These are phyloP conservation scores for Cantharellus cinnabarinus DNA, from an alignment of 768 basidiomycete species.

Conservation along the genomic window DNA sequence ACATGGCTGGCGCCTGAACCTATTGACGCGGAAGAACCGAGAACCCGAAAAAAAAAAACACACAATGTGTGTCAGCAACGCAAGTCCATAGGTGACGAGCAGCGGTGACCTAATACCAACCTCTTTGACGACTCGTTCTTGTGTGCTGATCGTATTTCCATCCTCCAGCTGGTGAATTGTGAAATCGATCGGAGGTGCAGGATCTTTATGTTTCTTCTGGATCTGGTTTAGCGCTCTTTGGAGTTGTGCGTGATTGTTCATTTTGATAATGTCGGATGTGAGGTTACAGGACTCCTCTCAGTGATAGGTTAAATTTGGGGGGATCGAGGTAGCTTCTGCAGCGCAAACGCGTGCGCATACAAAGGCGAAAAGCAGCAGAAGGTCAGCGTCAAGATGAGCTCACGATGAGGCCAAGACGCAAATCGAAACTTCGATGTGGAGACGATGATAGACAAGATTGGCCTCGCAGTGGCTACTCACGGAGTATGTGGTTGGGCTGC, in stretches of 20 bases:
- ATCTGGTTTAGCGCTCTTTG: constrained; percentile 14
- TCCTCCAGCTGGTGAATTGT: constrained; percentile 87
- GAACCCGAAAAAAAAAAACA: not conserved
- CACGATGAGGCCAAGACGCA: not conserved
- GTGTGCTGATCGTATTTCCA: constrained; percentile 76
- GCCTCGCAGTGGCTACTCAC: not conserved
- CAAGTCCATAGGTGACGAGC: not conserved
- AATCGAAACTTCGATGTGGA: not conserved
- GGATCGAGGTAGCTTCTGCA: not conserved
- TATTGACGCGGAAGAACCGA: constrained; percentile 15
- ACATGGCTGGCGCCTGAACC: constrained; percentile 98
- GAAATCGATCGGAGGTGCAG: constrained; percentile 56
- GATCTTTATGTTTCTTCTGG: constrained; percentile 16
- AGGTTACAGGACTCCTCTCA: not conserved
- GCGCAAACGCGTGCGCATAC: not conserved
- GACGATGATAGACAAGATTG: not conserved
- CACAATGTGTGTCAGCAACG: not conserved
- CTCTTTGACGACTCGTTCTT: constrained; percentile 92
- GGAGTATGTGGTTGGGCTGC: too few relatives aligned
- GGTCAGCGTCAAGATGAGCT: not conserved
- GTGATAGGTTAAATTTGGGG: not conserved
- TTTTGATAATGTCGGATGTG: not conserved
- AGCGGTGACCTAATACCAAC: constrained; percentile 20
- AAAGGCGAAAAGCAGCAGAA: not conserved
- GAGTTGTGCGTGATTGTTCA: constrained; percentile 10